A percentile compares a stretch with the other conserved stretches of the same genome.
phyloP scores from a whole-genome alignment of 2,329 filamentous ascomycete genomes.

The Alternaria postmessia region DNA sequence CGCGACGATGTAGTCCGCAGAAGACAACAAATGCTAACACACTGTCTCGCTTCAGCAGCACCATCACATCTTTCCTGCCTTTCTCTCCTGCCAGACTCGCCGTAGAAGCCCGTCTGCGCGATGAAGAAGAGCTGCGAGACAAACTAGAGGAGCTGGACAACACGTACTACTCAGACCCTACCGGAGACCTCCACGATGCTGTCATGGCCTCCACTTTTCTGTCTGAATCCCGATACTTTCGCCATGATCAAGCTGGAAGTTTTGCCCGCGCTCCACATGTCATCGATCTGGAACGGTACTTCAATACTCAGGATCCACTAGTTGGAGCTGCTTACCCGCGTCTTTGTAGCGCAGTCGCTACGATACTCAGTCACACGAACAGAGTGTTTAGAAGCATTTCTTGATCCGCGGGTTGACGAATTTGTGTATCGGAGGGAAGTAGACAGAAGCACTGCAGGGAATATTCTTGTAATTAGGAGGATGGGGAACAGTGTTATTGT shows the following conservation, averaged over 20 bases:
- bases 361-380: conserved; percentile 22
- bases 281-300: conserved; percentile 14
- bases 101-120: neutral
- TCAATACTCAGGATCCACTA: neutral
- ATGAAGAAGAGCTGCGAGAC: conserved; percentile 6
- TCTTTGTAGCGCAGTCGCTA: conserved; percentile 27
- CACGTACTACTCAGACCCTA: conserved; percentile 11
- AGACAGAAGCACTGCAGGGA: conserved; percentile 1
- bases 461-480: conserved; percentile 15
- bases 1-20: neutral
- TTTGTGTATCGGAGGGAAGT: conserved; percentile 27
- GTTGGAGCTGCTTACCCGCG: conserved; percentile 16
- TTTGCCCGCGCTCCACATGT: conserved; percentile 3
- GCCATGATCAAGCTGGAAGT: neutral
- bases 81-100: neutral
- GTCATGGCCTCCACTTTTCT: conserved; percentile 6
- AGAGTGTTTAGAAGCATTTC: conserved; percentile 22
- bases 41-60: conserved; percentile 3
- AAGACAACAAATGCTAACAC: neutral
- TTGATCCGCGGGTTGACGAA: conserved; percentile 15
- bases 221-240: conserved; percentile 1
- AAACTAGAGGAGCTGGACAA: conserved; percentile 5
- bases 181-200: conserved; percentile 16
- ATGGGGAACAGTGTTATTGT: conserved; percentile 15
- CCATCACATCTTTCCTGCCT: neutral